Evolutionary conservation across 257 asterid genomes (phyloP).

Genomic region (Capsicum chinense): DNA sequence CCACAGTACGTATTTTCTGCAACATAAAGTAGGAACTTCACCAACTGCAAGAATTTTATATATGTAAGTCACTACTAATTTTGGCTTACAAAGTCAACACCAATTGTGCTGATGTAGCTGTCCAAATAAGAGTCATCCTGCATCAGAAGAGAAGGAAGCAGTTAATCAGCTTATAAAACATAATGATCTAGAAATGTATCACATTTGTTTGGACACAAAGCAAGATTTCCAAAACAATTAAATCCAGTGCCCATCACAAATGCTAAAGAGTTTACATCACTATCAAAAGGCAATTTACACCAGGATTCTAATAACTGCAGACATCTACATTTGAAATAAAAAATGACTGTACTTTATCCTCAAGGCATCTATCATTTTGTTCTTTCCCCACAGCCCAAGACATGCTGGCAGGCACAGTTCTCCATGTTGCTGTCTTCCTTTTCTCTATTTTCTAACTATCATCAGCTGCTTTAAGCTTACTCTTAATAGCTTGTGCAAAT

Average conservation of each 20-base stretch:
- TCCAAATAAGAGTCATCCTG: slow-evolving; percentile 91
- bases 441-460: neutral
- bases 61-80: neutral
- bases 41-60: neutral
- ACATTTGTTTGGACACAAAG: neutral
- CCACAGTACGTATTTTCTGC: slow-evolving; percentile 93
- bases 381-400: neutral
- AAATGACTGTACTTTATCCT: neutral
- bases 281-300: neutral
- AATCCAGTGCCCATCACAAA: slow-evolving; percentile 3
- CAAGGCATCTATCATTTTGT: neutral
- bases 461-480: neutral
- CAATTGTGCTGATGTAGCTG: slow-evolving; percentile 90
- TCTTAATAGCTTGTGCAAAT: neutral
- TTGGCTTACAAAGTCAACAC: slow-evolving; percentile 89
- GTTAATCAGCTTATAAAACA: slow-evolving; percentile 16
- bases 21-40: slow-evolving; percentile 31
- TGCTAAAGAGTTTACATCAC: neutral
- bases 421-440: neutral
- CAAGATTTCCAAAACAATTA: neutral
- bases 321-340: neutral
- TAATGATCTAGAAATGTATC: neutral
- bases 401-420: neutral
- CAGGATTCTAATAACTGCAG: neutral
- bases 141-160: slow-evolving; percentile 19